A percentile compares a stretch with the other conserved stretches of the same genome.
Evolutionary conservation across 768 basidiomycete species (phyloP).

Genomic region (Suillus americanus): DNA sequence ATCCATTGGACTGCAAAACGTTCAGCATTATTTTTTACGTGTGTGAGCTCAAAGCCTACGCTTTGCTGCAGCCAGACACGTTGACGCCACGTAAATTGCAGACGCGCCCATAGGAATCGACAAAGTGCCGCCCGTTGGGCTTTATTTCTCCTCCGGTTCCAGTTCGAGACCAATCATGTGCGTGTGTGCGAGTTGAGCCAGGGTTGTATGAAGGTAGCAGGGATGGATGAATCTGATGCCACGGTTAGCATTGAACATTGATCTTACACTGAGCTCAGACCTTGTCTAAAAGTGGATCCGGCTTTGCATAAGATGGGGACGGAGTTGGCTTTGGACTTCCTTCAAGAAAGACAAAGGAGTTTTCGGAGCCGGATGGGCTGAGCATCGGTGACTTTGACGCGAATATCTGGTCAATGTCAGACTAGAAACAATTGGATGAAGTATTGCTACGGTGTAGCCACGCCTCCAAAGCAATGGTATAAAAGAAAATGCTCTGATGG

Average conservation of each 20-base stretch:
- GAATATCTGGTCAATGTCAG: neutral
- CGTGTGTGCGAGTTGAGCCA: slow-evolving; percentile 52
- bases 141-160: slow-evolving; percentile 57
- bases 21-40: neutral
- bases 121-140: slow-evolving; percentile 74
- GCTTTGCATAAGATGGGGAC: slow-evolving; percentile 1
- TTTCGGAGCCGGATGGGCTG: slow-evolving; percentile 37
- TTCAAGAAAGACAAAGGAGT: slow-evolving; percentile 50
- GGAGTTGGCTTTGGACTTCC: slow-evolving; percentile 12
- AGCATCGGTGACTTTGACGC: slow-evolving; percentile 18
- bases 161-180: slow-evolving; percentile 68
- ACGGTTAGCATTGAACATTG: neutral
- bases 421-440: neutral
- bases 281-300: slow-evolving; percentile 2
- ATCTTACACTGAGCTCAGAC: neutral
- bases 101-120: slow-evolving; percentile 79
- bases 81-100: slow-evolving; percentile 85
- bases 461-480: neutral
- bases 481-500: neutral
- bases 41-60: slow-evolving; percentile 44
- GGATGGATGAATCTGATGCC: slow-evolving; percentile 47
- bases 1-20: slow-evolving; percentile 56
- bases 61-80: slow-evolving; percentile 79
- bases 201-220: slow-evolving; percentile 40
- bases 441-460: neutral